Evolutionary conservation across 768 basidiomycete species (phyloP).

Genomic region (Gelatoporia subvermispora): DNA sequence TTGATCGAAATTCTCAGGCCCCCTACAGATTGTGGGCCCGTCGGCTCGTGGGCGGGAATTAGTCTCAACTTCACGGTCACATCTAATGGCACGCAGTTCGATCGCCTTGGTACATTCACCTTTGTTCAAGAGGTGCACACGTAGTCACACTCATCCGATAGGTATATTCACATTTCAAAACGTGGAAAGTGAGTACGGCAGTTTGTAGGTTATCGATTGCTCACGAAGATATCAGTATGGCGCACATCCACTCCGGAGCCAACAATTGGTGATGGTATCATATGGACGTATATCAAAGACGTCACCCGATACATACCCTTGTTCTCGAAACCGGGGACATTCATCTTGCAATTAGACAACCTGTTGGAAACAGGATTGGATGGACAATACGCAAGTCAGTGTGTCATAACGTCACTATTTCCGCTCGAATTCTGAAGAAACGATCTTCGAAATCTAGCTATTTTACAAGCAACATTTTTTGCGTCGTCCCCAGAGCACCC

Average conservation of each 20-base stretch:
- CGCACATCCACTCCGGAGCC: conserved; percentile 80
- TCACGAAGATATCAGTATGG: conserved; percentile 49
- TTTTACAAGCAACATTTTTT: conserved; percentile 68
- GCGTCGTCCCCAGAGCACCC: conserved; percentile 52
- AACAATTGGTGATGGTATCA: conserved; percentile 57
- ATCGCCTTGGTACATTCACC: conserved; percentile 33
- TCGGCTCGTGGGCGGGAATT: conserved; percentile 71
- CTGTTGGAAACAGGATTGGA: conserved; percentile 50
- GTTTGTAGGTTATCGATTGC: background rate
- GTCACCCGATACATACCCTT: conserved; percentile 69
- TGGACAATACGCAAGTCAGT: conserved; percentile 65
- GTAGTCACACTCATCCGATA: background rate
- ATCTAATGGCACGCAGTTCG: conserved; percentile 73
- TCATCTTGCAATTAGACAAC: conserved; percentile 74
- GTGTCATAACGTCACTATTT: background rate
- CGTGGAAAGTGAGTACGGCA: conserved; percentile 57
- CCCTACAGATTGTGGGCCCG: conserved; percentile 63
- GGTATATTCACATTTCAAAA: conserved; percentile 73
- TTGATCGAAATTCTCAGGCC: conserved; percentile 38
- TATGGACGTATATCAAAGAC: conserved; percentile 77
- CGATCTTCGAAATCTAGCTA: conserved; percentile 37
- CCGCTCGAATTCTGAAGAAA: background rate
- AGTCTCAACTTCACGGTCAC: conserved; percentile 75
- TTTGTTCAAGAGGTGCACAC: background rate
- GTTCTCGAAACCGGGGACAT: conserved; percentile 60